A percentile compares a stretch with the other conserved stretches of the same genome.
phyloP scores from a whole-genome alignment of 1,284 basidiomycete genomes.

The Porodaedalea pini region DNA sequence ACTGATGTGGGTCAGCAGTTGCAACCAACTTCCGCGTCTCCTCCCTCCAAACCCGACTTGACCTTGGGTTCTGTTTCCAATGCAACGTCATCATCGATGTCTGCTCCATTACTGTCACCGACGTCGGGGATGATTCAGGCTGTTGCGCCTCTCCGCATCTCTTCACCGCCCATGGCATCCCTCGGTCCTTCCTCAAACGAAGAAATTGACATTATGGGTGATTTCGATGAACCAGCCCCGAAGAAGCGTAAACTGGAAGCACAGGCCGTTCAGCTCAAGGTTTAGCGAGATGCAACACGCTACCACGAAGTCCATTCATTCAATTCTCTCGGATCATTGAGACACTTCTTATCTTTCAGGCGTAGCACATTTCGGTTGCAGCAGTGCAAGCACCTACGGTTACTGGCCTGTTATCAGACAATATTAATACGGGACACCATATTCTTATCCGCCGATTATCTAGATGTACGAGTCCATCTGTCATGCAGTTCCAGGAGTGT shows the following conservation, averaged over 20 bases:
- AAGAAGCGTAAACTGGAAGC: constrained; percentile 48
- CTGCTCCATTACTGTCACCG: neutral
- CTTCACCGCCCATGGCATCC: constrained; percentile 22
- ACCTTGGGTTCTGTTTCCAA: neutral
- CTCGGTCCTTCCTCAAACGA: constrained; percentile 37
- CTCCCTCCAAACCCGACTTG: neutral
- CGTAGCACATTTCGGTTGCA: too few species aligned
- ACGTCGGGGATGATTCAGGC: constrained; percentile 11
- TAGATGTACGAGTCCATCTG: too few species aligned
- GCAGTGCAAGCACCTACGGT: too few species aligned
- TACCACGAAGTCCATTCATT: too few species aligned
- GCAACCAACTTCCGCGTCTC: neutral
- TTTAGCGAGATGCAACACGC: neutral
- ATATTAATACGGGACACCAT: too few species aligned
- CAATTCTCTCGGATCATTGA: too few species aligned
- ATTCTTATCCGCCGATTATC: too few species aligned
- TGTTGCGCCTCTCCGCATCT: constrained; percentile 17
- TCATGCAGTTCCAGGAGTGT: too few species aligned
- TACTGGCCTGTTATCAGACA: too few species aligned
- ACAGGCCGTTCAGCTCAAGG: constrained; percentile 10
- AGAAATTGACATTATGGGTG: constrained; percentile 52
- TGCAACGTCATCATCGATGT: neutral
- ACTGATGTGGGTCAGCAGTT: neutral
- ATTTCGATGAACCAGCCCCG: constrained; percentile 47
- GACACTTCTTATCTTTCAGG: neutral